Base-by-base conservation (phyloP, 768 basidiomycete species). In the Termitomyces sp. region DNA sequence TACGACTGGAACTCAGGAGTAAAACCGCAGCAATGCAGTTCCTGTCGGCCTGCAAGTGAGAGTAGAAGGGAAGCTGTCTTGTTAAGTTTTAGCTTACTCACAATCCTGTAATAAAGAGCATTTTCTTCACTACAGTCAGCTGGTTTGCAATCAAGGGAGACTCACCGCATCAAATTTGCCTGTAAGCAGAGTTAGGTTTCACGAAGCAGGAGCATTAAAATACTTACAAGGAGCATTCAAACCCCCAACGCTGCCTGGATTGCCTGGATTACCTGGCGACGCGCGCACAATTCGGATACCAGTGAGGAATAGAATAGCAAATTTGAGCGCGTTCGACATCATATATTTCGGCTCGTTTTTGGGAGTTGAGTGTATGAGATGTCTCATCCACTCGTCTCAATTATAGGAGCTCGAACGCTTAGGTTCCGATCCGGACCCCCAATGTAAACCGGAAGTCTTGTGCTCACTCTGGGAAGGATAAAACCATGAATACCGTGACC, bases 21-120 rank as follows among this genome's bases (percentile, higher is more conserved):
- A 19, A 56, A 56, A 19, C 56, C 56, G 35, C 56, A 57, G 28
- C 56, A 57, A 25, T 57, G 56, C 41, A 57, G 34, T 11, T 52
- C 6, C 9, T 34, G 50, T 39, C 2, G 49, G 32, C 56, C 56
- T 57, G 27, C 10, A 28, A 45, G 28, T 40, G 30, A 21, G 3
- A 25, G 21, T 43, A 50, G 17, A 19, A n/a, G 34, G 42, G 6
- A 27, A 7, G 12, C 7, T 50, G 16, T 25, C 16, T 17, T 37
- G 17, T 30, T 2, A 42, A 28, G 3, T 7, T 30, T 23, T 6
- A 28, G 17, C 25, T 5, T 25, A 40, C 56, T 57, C n/a, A 57
- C 56, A 57, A 32, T 57, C 56, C 56, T 57, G 34, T 7, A 17
- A 32, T n/a, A 8, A 5, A 35, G 11, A 19, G 16, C 17, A 27